Conservation (phyloP, 2,329 filamentous ascomycete species). For the Fusarium sp. region DNA sequence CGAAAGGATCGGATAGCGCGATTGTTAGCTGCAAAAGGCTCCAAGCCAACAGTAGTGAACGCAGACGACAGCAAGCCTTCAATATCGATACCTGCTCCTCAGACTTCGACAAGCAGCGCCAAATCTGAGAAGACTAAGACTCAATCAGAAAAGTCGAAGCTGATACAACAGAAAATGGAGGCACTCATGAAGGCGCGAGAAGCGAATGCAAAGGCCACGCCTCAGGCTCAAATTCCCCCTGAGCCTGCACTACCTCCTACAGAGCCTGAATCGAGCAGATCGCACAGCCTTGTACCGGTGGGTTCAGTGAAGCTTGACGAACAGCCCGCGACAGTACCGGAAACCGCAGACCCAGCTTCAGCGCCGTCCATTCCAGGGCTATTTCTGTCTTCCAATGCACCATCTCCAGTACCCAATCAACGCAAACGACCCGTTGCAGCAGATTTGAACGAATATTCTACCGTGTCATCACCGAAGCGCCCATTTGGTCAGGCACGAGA, state of each 20-base stretch:
- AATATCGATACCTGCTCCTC: not conserved
- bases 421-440: conserved; percentile 71
- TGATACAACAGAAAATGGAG: conserved; percentile 84
- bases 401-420: conserved; percentile 37
- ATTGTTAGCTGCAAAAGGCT: conserved; percentile 79
- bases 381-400: conserved; percentile 53
- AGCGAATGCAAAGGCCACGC: conserved; percentile 53
- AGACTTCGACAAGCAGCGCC: conserved; percentile 56
- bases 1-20: conserved; percentile 84
- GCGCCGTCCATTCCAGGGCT: conserved; percentile 56
- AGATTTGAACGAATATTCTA: conserved; percentile 75
- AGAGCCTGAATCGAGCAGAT: conserved; percentile 20
- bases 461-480: conserved; percentile 65
- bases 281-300: conserved; percentile 7
- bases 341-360: conserved; percentile 28
- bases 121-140: conserved; percentile 41
- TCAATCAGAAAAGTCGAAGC: conserved; percentile 78
- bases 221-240: conserved; percentile 1
- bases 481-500: conserved; percentile 72
- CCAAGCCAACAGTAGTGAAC: conserved; percentile 59
- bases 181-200: conserved; percentile 75
- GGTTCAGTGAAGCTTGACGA: conserved; percentile 10
- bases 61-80: conserved; percentile 13
- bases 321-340: conserved; percentile 10
- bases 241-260: conserved; percentile 4